A percentile compares a stretch with the other conserved stretches of the same genome.
Evolutionary conservation across 2,329 filamentous ascomycete species (phyloP).

Genomic region (Penicillium corylophilum): DNA sequence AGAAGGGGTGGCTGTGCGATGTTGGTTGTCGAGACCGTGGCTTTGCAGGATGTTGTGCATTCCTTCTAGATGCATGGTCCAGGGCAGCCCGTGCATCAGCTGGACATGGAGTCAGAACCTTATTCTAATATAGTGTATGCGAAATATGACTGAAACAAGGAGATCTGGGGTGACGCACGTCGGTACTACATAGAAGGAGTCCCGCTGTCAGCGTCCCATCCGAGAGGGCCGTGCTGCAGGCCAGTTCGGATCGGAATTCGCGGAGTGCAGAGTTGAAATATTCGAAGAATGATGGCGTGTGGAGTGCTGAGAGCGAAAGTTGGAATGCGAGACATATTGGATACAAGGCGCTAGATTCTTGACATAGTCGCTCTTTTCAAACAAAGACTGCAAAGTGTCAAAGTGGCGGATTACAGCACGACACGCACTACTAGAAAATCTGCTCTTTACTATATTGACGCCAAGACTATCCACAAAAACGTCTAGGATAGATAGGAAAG

Average conservation of each 20-base stretch:
- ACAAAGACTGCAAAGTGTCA: too few species aligned
- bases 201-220: constrained; percentile 33
- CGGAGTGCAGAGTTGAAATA: constrained; percentile 28
- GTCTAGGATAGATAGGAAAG: too few species aligned
- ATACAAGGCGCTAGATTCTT: constrained; percentile 29
- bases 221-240: constrained; percentile 19
- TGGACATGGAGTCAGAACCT: constrained; percentile 9
- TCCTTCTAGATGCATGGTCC: constrained; percentile 34
- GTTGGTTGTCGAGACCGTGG: constrained; percentile 8
- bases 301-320: constrained; percentile 17
- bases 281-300: constrained; percentile 25
- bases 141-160: neutral
- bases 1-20: neutral
- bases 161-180: constrained; percentile 19
- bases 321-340: constrained; percentile 31
- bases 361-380: too few species aligned
- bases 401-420: constrained; percentile 7
- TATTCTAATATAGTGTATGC: neutral
- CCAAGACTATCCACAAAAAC: constrained; percentile 10
- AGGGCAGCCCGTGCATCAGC: constrained; percentile 30
- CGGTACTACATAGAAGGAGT: constrained; percentile 33
- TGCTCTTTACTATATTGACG: constrained; percentile 3
- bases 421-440: constrained; percentile 5
- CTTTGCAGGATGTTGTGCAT: constrained; percentile 32
- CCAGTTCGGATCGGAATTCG: constrained; percentile 29